Evolutionary conservation across 2,329 filamentous ascomycete genomes (phyloP), one percentile per base, ranked within the genome.

Genomic region (Penicillium sp.): DNA sequence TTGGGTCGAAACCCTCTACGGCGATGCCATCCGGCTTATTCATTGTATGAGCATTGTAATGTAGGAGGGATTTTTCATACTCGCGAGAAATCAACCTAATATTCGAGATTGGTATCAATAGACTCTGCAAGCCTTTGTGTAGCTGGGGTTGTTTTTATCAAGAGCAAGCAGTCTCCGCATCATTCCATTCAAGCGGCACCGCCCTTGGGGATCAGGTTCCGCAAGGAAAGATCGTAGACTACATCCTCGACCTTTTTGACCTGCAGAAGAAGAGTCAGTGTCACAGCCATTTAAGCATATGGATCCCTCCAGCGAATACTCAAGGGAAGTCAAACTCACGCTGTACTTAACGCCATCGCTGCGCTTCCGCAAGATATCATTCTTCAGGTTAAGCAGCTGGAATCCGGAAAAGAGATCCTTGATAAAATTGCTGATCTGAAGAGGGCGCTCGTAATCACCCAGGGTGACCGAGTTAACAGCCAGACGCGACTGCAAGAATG

Each of bases 181-280:
- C 35, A 6, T 37, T 10, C 7, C 26, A 18, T 26, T 48, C 45
- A 63, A 27, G 46, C 50, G 18, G 55, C 43, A 31, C 51, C 46
- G 11, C 56, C 60, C 55, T 78, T 75, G 36, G 85, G 81, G 40
- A 94, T 77, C 63, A 97, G 69, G 41, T 93, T 91, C 49, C 93
- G 80, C 64, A 98, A 73, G 20, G 87, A 91, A 46, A 98, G 74
- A 67, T 98, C 93, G 64, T 98, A 98, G 41, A 97, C 91, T 10
- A 98, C 89, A 65, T 97, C 93, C 75, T 98, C 93, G 10, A 96
- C 89, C 68, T 95, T 91, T 77, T 97, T 98, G 62, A 98, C 89
- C 75, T 78, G 43, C 40, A 56, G 10, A 46, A 31, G 6, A 44
- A 42, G 36, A 24, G 41, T 39, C 40, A 14, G 8, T 44, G 42